These are phyloP conservation scores for Aspergillus fischeri DNA, from an alignment of 2,329 filamentous ascomycete genomes.

Conservation along the genomic window DNA sequence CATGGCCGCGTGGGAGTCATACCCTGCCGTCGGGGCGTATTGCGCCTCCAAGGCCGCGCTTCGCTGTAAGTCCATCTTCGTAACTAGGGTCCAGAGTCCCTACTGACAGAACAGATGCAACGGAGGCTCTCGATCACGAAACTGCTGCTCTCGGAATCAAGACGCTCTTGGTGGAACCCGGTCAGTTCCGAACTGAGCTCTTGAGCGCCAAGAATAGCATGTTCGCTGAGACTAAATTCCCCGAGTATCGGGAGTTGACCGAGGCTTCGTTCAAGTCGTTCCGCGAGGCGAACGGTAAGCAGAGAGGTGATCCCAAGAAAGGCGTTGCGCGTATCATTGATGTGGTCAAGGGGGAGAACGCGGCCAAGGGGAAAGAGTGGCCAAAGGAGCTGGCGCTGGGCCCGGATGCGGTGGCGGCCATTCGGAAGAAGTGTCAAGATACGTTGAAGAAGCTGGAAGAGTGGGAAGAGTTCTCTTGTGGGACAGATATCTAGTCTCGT, in stretches of 20 bases:
- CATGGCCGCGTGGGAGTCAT: slow-evolving; percentile 26
- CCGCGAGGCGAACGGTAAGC: slow-evolving; percentile 19
- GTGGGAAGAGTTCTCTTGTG: slow-evolving; percentile 5
- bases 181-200: slow-evolving; percentile 32
- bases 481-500: slow-evolving; percentile 3
- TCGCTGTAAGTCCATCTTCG: slow-evolving; percentile 1
- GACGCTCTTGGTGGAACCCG: slow-evolving; percentile 35
- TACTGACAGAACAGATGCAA: slow-evolving; percentile 1
- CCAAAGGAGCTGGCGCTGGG: slow-evolving; percentile 28
- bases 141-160: slow-evolving; percentile 31
- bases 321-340: slow-evolving; percentile 31
- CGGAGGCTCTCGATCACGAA: slow-evolving; percentile 24
- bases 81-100: neutral
- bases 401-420: slow-evolving; percentile 16
- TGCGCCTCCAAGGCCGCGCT: slow-evolving; percentile 31
- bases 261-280: slow-evolving; percentile 12
- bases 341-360: slow-evolving; percentile 21
- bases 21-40: slow-evolving; percentile 29
- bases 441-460: slow-evolving; percentile 4
- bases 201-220: slow-evolving; percentile 15
- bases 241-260: slow-evolving; percentile 23
- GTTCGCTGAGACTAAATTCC: slow-evolving; percentile 8
- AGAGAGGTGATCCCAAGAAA: slow-evolving; percentile 29
- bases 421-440: slow-evolving; percentile 4
- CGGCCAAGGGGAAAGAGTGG: slow-evolving; percentile 16